These are phyloP conservation scores for Gamarada debralockiae DNA, from an alignment of 495 filamentous ascomycete species.

Conservation along the genomic window DNA sequence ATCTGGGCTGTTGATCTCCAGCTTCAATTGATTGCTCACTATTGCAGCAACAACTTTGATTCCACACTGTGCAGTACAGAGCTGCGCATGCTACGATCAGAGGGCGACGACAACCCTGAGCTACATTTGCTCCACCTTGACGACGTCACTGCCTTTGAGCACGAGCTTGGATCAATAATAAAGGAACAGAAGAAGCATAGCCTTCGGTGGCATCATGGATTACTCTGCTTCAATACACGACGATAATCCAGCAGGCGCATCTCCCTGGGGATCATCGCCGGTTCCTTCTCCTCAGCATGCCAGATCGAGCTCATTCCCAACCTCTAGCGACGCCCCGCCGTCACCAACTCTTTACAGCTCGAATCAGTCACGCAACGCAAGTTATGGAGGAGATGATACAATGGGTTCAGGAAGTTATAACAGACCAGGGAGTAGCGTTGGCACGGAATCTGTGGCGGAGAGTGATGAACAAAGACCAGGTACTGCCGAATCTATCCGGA, in stretches of 20 bases:
- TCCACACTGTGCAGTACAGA: background rate
- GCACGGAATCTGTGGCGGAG: slow-evolving; percentile 17
- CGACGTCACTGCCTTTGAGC: slow-evolving; percentile 8
- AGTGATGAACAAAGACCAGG: slow-evolving; percentile 28
- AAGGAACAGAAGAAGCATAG: background rate
- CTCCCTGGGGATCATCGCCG: slow-evolving; percentile 73
- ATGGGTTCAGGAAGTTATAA: slow-evolving; percentile 14
- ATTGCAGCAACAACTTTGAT: background rate
- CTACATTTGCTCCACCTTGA: background rate
- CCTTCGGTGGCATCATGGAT: slow-evolving; percentile 59
- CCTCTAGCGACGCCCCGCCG: slow-evolving; percentile 48
- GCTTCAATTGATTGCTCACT: background rate
- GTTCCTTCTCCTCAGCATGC: slow-evolving; percentile 60
- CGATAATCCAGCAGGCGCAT: slow-evolving; percentile 63
- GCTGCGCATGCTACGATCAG: background rate
- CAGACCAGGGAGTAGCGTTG: slow-evolving; percentile 19
- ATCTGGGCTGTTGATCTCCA: background rate
- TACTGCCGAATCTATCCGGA: slow-evolving; percentile 42
- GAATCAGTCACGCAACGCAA: slow-evolving; percentile 17
- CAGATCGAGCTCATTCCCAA: slow-evolving; percentile 49
- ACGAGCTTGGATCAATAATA: background rate
- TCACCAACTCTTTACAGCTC: slow-evolving; percentile 49
- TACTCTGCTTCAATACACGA: slow-evolving; percentile 76
- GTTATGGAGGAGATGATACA: slow-evolving; percentile 27
- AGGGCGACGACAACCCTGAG: background rate